A percentile compares a stretch with the other conserved stretches of the same genome.
phyloP scores from a whole-genome alignment of 2,329 filamentous ascomycete genomes.

The Zymoseptoria ardabiliae region DNA sequence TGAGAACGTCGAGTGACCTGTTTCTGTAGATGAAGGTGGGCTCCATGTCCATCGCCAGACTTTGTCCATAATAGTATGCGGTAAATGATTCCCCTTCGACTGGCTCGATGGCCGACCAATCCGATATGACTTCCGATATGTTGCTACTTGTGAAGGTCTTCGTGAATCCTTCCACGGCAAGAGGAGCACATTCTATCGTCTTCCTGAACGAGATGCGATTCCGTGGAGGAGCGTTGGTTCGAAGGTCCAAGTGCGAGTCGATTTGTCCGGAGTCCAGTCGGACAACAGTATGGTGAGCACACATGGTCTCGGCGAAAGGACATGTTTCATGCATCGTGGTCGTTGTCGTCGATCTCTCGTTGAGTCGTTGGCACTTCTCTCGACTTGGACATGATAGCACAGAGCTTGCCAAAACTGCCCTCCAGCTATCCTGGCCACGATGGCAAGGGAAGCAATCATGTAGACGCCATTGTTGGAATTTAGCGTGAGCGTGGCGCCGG shows the following conservation, averaged over 20 bases:
- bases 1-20: too few relatives aligned
- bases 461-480: constrained; percentile 1
- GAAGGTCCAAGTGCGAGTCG: neutral
- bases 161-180: neutral
- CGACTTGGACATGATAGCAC: neutral
- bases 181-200: neutral
- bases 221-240: neutral
- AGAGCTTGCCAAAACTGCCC: constrained; percentile 4
- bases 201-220: constrained; percentile 1
- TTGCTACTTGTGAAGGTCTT: too few relatives aligned
- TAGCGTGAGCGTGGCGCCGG: constrained; percentile 5
- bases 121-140: too few relatives aligned
- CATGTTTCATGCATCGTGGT: neutral
- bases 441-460: constrained; percentile 6
- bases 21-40: neutral
- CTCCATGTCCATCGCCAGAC: neutral
- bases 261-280: constrained; percentile 1
- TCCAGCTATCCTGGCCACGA: constrained; percentile 2
- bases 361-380: too few relatives aligned
- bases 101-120: too few relatives aligned
- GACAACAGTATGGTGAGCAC: neutral
- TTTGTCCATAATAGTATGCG: neutral
- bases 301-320: neutral
- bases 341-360: neutral
- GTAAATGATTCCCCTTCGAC: neutral